Evolutionary conservation across 257 asterid genomes (phyloP), one percentile per base, ranked within the genome.

Genomic region (Solanum phureja): DNA sequence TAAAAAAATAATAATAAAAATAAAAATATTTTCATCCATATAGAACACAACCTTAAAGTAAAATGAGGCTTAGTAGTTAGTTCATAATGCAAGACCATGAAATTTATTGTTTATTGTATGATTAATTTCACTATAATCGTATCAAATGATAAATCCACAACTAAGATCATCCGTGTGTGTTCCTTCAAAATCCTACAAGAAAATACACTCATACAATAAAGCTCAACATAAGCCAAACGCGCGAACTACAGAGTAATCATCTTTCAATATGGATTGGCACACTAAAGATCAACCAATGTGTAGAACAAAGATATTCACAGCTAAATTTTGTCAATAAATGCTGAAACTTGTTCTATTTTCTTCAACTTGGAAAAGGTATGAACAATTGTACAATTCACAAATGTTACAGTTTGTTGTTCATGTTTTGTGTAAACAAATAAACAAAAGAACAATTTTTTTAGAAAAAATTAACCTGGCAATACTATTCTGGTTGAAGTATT

Each of bases 401-500:
- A 81, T 86, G 31, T 29, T 71, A 86, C 88, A 86, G 76, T 87
- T 75, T 87, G 42, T 19, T 62, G 49, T 72, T 34, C 49, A 86
- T 9, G n/a, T 24, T 40, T 66, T 68, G 13, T 71, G 71, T 69
- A 69, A 44, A 18, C 58, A 46, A 86, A 69, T 86, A 74, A 86
- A 83, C 29, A 85, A 88, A 86, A 37, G 87, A 86, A 88, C 72
- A 56, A 85, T 10, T 18, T 52, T 21, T 42, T 42, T 52, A 6
- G 5, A 31, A 40, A 68, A 75, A 11, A 23, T 87, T 88, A 92
- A 62, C 93, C 93, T 3, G 95, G 95, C 87, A 95, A 87, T 23
- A 93, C 89, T 87, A 94, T 90, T 37, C 93, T 90, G 8, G 92
- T 91, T n/a, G 96, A 85, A 33, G 72, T 62, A 91, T 84, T 88